Percentiles rank a stretch among this genome's conserved stretches.
Conservation (phyloP, 345 rosid genomes). For the Anacardium occidentale region DNA sequence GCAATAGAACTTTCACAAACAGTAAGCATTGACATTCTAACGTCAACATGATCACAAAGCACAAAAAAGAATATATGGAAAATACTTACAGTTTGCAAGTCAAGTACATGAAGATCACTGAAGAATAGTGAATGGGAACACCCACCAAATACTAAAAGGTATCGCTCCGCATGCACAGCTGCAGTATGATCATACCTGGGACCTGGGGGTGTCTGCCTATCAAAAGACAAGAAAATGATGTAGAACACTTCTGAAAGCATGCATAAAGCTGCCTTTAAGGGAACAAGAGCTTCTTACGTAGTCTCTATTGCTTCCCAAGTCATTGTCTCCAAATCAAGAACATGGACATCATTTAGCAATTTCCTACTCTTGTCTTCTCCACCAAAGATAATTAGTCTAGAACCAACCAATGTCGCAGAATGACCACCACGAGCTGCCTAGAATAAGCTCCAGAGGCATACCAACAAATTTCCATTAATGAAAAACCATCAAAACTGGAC, state of each 20-base stretch:
- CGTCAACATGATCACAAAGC: slow-evolving; percentile 10
- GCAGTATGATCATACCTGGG: slow-evolving; percentile 97
- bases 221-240: slow-evolving; percentile 35
- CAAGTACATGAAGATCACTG: slow-evolving; percentile 88
- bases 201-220: slow-evolving; percentile 94
- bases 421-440: slow-evolving; percentile 95
- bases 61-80: slow-evolving; percentile 10
- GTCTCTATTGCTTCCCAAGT: slow-evolving; percentile 73
- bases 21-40: too few species aligned
- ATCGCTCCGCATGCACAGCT: slow-evolving; percentile 64
- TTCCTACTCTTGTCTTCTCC: slow-evolving; percentile 85
- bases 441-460: slow-evolving; percentile 28
- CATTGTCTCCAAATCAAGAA: slow-evolving; percentile 81
- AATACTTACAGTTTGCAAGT: slow-evolving; percentile 74
- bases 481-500: neutral
- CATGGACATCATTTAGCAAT: slow-evolving; percentile 74
- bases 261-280: slow-evolving; percentile 1
- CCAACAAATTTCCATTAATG: slow-evolving; percentile 10
- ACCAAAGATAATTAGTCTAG: slow-evolving; percentile 76
- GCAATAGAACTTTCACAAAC: too few species aligned
- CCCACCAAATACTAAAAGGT: slow-evolving; percentile 90
- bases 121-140: slow-evolving; percentile 94
- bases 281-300: slow-evolving; percentile 48
- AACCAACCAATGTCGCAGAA: slow-evolving; percentile 78
- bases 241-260: slow-evolving; percentile 26